phyloP scores from a whole-genome alignment of 345 rosid genomes.

The Eucalyptus pauciflora region DNA sequence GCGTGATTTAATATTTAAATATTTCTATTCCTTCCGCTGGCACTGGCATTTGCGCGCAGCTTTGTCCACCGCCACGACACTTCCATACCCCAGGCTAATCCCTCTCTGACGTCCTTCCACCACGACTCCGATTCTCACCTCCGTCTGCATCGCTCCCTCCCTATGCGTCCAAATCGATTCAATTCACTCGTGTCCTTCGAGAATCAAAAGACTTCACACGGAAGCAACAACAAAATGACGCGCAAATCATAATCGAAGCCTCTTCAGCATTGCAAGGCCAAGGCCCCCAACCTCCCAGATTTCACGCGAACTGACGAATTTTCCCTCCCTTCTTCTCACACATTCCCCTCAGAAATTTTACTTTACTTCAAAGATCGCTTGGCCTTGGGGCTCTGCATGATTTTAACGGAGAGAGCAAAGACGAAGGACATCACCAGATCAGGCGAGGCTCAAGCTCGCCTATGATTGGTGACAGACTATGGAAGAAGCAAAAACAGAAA shows the following conservation, averaged over 20 bases:
- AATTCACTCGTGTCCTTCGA: neutral
- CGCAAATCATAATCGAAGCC: neutral
- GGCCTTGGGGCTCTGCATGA: neutral
- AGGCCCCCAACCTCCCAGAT: neutral
- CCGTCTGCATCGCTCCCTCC: constrained; percentile 61
- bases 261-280: neutral
- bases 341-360: neutral
- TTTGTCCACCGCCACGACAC: constrained; percentile 23
- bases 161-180: neutral
- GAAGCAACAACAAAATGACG: neutral
- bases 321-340: neutral
- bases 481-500: no score
- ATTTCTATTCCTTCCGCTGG: neutral
- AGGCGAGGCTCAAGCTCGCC: neutral
- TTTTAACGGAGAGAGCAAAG: neutral
- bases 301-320: neutral
- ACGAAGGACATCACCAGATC: neutral
- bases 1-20: no score
- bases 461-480: no score
- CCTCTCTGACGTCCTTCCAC: constrained; percentile 31
- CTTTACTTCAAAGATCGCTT: neutral
- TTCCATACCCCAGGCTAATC: constrained; percentile 34
- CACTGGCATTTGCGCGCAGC: constrained; percentile 19
- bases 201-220: neutral
- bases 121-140: constrained; percentile 63